Percentiles rank a stretch among this genome's conserved stretches.
Evolutionary conservation across 2,329 filamentous ascomycete species (phyloP).

Genomic region (Whalleya microplaca): DNA sequence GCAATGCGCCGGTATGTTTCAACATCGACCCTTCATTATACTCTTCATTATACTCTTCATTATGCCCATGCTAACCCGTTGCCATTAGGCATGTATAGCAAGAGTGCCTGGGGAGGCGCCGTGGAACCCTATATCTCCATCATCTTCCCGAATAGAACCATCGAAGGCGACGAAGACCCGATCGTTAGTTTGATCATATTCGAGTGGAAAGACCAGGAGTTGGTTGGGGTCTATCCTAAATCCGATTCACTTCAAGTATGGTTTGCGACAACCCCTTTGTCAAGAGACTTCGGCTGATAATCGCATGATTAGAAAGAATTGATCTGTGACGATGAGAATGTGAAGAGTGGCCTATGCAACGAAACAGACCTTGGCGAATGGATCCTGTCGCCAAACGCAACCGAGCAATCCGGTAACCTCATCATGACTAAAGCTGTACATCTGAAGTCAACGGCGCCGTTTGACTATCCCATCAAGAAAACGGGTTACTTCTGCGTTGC

Average conservation of each 20-base stretch:
- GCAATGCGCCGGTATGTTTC: conserved; percentile 69
- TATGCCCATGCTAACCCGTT: conserved; percentile 19
- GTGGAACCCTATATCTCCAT: conserved; percentile 88
- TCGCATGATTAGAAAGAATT: conserved; percentile 57
- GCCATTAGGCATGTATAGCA: conserved; percentile 85
- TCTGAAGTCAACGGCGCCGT: conserved; percentile 71
- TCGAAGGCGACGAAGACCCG: conserved; percentile 67
- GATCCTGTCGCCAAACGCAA: conserved; percentile 77
- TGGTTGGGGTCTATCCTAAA: conserved; percentile 71
- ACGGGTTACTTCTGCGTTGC: conserved; percentile 97
- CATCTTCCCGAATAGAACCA: conserved; percentile 70
- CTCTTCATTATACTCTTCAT: no score
- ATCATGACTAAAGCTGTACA: conserved; percentile 83
- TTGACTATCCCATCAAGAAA: conserved; percentile 84
- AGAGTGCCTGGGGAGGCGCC: conserved; percentile 82
- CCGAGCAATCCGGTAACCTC: conserved; percentile 67
- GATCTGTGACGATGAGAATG: conserved; percentile 76
- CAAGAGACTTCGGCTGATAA: conserved; percentile 38
- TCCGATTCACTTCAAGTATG: conserved; percentile 58
- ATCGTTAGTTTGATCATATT: conserved; percentile 87
- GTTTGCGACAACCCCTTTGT: conserved; percentile 4
- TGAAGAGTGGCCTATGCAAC: conserved; percentile 74
- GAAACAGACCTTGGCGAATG: conserved; percentile 81
- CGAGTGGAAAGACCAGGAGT: conserved; percentile 84
- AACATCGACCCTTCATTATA: not conserved